A percentile compares a stretch with the other conserved stretches of the same genome.
phyloP scores from a whole-genome alignment of 139 green algal genomes.

The Tetraselmis striata region DNA sequence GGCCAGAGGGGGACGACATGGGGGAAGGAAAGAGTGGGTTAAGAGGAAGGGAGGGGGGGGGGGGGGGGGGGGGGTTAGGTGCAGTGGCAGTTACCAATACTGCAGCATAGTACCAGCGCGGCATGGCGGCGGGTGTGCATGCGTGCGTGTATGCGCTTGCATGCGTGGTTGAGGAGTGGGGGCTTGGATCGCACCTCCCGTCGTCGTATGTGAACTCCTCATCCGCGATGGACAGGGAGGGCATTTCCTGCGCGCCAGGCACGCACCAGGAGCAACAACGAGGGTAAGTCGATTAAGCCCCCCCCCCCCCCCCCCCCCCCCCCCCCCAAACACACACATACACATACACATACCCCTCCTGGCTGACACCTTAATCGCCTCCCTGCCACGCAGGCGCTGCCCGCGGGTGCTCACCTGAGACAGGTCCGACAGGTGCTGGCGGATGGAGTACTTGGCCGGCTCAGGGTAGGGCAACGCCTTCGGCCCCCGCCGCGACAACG shows the following conservation, averaged over 20 bases:
- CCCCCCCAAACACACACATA: neutral
- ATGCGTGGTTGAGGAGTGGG: too few relatives aligned
- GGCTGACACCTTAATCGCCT: neutral
- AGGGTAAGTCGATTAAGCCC: too few relatives aligned
- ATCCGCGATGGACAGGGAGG: slow-evolving; percentile 19
- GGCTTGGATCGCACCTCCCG: slow-evolving; percentile 11
- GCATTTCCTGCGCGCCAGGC: slow-evolving; percentile 23
- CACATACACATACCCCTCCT: neutral
- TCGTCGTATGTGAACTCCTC: slow-evolving; percentile 38
- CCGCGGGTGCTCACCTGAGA: slow-evolving; percentile 32
- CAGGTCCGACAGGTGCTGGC: slow-evolving; percentile 64
- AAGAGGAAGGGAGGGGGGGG: neutral
- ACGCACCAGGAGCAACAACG: too few relatives aligned
- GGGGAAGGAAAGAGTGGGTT: neutral
- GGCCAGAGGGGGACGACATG: neutral
- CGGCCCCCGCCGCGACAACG: slow-evolving; percentile 41
- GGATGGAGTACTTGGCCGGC: slow-evolving; percentile 46
- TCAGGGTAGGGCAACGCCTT: slow-evolving; percentile 57
- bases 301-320: too few relatives aligned
- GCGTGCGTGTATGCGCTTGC: too few relatives aligned
- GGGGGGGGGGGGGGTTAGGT: too few relatives aligned
- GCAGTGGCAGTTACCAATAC: neutral
- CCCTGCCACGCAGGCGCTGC: neutral
- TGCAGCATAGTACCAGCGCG: too few relatives aligned
- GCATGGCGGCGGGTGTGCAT: too few relatives aligned